Percentiles rank a stretch among this genome's conserved stretches.
Conservation (phyloP, 2,329 filamentous ascomycete species). For the Aphanocladium album region DNA sequence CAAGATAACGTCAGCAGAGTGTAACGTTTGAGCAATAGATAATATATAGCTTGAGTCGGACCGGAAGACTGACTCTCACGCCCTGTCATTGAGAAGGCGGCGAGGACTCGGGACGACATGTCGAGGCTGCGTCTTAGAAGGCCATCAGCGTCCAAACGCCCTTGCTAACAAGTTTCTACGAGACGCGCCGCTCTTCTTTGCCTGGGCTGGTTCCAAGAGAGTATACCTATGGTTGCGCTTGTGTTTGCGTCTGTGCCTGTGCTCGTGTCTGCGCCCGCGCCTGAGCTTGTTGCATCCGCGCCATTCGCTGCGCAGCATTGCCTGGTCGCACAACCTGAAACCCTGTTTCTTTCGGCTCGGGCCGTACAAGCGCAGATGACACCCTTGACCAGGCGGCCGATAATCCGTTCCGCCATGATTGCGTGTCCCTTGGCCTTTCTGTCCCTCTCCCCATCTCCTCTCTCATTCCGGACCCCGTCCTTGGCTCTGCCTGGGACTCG, state of each 20-base stretch:
- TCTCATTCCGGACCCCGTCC: background rate
- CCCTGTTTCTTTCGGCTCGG: background rate
- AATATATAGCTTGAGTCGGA: background rate
- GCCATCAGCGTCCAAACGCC: no score
- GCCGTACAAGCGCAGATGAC: background rate
- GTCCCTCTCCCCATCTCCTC: no score
- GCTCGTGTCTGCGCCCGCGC: background rate
- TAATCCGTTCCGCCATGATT: background rate
- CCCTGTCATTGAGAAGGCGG: background rate
- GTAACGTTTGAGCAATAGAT: background rate
- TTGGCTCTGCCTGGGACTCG: background rate
- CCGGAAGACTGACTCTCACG: background rate
- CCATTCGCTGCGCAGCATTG: background rate
- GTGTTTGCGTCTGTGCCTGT: no score
- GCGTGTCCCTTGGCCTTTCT: background rate
- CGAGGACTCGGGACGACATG: background rate
- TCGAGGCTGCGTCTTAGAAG: background rate
- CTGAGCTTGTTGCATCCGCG: slow-evolving; percentile 1
- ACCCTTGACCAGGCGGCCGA: background rate
- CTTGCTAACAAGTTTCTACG: no score
- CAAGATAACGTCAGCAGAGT: background rate
- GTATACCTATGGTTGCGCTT: no score
- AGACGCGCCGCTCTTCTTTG: no score
- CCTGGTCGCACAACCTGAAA: slow-evolving; percentile 4
- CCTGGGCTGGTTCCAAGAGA: no score